phyloP scores from a whole-genome alignment of 2,329 filamentous ascomycete species.

The Dothideomycetes sp. region DNA sequence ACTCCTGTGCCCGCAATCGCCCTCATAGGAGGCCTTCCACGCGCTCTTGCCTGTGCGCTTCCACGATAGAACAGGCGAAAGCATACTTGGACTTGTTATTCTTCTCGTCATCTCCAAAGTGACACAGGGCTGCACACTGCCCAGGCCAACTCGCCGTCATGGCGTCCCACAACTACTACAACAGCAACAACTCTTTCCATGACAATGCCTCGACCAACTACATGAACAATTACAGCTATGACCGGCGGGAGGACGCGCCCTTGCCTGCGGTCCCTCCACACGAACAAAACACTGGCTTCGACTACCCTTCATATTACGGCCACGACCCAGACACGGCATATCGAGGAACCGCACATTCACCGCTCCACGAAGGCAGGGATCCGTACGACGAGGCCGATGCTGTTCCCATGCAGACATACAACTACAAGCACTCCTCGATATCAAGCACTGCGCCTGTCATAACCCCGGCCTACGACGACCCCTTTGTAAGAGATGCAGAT shows the following conservation, averaged over 20 bases:
- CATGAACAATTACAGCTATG: constrained; percentile 21
- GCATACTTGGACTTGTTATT: too few relatives aligned
- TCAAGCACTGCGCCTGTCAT: constrained; percentile 26
- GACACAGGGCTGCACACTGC: too few relatives aligned
- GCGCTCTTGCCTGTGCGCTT: too few relatives aligned
- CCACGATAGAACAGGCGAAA: too few relatives aligned
- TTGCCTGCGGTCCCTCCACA: constrained; percentile 17
- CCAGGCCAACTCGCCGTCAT: constrained; percentile 23
- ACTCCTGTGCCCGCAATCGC: too few relatives aligned
- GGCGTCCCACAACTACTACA: constrained; percentile 53
- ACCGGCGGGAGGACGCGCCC: constrained; percentile 32
- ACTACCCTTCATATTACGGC: constrained; percentile 17
- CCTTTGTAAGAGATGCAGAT: constrained; percentile 25
- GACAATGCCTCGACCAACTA: constrained; percentile 19
- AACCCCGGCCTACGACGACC: constrained; percentile 27
- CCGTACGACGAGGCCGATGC: constrained; percentile 38
- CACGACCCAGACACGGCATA: not conserved
- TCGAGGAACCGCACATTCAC: constrained; percentile 9
- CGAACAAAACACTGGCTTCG: constrained; percentile 10
- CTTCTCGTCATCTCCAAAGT: too few relatives aligned
- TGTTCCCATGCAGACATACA: constrained; percentile 31
- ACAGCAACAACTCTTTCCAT: constrained; percentile 29
- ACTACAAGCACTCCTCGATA: constrained; percentile 25
- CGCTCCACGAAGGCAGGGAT: constrained; percentile 28
- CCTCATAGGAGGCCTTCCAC: too few relatives aligned